These are phyloP conservation scores for Paramecium sonneborni DNA, from an alignment of 73 alveolate species.

Conservation along the genomic window DNA sequence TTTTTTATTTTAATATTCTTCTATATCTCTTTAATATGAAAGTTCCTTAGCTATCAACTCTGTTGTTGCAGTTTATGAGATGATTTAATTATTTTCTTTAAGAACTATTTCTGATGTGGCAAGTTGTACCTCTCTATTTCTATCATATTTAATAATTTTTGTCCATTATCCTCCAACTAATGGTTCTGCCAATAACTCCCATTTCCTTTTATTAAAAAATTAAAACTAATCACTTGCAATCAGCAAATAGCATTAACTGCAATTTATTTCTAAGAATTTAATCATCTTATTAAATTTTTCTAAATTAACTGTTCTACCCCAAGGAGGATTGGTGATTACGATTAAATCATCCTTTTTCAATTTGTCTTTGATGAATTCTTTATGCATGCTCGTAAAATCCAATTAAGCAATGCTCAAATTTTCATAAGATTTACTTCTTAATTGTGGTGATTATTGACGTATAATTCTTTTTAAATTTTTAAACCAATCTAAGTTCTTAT, in stretches of 20 bases:
- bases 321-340: constrained; percentile 29
- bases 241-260: background rate
- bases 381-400: background rate
- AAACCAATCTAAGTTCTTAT: background rate
- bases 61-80: background rate
- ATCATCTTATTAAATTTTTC: constrained; percentile 21
- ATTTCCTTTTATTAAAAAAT: background rate
- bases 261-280: background rate
- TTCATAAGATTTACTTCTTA: constrained; percentile 12
- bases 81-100: background rate
- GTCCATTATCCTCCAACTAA: constrained; percentile 46
- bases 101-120: background rate
- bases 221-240: background rate
- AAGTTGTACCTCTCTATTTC: background rate
- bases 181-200: constrained; percentile 45
- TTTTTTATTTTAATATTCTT: constrained; percentile 27
- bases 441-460: constrained; percentile 30
- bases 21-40: background rate
- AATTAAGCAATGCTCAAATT: background rate
- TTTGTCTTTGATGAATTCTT: background rate
- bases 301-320: background rate
- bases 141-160: background rate
- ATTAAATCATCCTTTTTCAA: background rate
- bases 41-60: background rate
- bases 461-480: background rate